Evolutionary conservation across 2,329 filamentous ascomycete genomes (phyloP), one percentile per base, ranked within the genome.

Genomic region (Hypomyces rosellus): DNA sequence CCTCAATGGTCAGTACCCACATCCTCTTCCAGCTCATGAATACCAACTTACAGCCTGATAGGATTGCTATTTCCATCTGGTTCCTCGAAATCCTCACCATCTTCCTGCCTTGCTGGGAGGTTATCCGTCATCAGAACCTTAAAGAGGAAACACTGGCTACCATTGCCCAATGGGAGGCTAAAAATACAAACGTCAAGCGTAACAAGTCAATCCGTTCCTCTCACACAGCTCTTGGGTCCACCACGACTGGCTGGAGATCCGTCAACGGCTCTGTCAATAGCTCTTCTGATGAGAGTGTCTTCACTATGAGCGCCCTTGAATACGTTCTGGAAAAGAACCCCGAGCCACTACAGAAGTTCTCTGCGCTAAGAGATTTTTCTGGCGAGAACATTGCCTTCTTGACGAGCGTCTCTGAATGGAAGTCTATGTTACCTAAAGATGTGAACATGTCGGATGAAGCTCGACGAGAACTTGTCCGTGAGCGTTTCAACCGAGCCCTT

Each of bases 321-420:
- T 72, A 79, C 52, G 78, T 81, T 4, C 69, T 88, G 0, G 69
- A 75, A 48, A 71, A 74, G 45, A 83, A 85, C 60, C 78, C 81
- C 0, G 69, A 74, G 4, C 78, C 80, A 0, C 72, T 88, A 0
- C 79, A 84, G 50, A 67, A 80, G 47, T 88, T 85, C 61, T 83
- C 84, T 0, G 82, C 83, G 0, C 70, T 79, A 1, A 74, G 77
- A 34, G 84, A 87, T 57, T 86, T 87, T 60, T 86, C 83, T 0
- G 84, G 82, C 13, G 84, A 88, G 63, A 88, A 88, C 60, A 82
- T 87, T 55, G 77, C 82, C 34, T 87, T 87, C 61, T 68, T 87
- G 2, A 80, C 73, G 8, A 69, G 72, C n/a, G 74, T 84, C 1
- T 67, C 73, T 1, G 70, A 74, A 45, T 86, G 80, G 78, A 82